phyloP scores from a whole-genome alignment of 768 basidiomycete genomes.

The Rhizopogon rudus region DNA sequence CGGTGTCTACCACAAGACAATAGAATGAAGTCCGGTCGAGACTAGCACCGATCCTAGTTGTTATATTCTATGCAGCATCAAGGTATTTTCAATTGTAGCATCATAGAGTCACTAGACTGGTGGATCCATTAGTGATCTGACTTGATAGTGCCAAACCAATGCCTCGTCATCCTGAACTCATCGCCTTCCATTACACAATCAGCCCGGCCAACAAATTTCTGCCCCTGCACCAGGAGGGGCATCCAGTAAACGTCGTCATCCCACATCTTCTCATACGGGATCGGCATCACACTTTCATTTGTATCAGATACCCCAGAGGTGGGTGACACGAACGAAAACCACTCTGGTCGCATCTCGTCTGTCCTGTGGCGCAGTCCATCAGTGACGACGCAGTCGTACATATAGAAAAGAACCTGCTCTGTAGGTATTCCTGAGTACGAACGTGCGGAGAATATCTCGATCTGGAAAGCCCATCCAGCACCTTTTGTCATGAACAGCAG shows the following conservation, averaged over 20 bases:
- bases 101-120: not conserved
- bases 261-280: constrained; percentile 61
- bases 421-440: constrained; percentile 53
- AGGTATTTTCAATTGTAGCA: not conserved
- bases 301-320: not conserved
- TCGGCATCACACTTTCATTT: constrained; percentile 23
- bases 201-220: constrained; percentile 42
- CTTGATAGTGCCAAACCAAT: constrained; percentile 65
- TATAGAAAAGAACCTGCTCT: constrained; percentile 47
- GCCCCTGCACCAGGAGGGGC: constrained; percentile 46
- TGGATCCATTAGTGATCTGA: not conserved
- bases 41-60: not conserved
- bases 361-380: constrained; percentile 40
- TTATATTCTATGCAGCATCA: not conserved
- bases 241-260: constrained; percentile 67
- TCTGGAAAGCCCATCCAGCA: constrained; percentile 57
- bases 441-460: constrained; percentile 67
- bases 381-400: not conserved
- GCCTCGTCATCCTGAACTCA: constrained; percentile 73
- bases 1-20: too few relatives aligned
- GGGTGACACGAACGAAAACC: constrained; percentile 47
- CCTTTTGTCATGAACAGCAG: constrained; percentile 58
- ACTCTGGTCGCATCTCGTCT: constrained; percentile 84
- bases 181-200: constrained; percentile 74
- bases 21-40: too few relatives aligned